These are phyloP conservation scores for Cydonia oblonga DNA, from an alignment of 331 rosid species.

Conservation along the genomic window DNA sequence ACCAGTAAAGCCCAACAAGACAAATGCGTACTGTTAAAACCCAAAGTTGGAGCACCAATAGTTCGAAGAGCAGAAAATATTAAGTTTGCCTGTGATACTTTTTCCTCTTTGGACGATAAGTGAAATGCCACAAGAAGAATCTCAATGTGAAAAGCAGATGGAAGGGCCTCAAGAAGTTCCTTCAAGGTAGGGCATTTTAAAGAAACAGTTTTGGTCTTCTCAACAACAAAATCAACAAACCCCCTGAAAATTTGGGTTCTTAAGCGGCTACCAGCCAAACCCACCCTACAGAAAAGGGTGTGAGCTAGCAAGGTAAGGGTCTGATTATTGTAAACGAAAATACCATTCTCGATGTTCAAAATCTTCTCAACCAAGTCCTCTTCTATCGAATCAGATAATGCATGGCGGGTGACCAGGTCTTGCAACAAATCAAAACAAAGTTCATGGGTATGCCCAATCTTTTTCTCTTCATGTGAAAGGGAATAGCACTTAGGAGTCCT, in stretches of 20 bases:
- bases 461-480: constrained; percentile 56
- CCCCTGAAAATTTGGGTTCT: constrained; percentile 63
- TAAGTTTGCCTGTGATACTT: constrained; percentile 45
- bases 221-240: constrained; percentile 48
- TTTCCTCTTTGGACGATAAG: constrained; percentile 70
- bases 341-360: constrained; percentile 58
- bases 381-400: constrained; percentile 69
- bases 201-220: constrained; percentile 50
- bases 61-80: constrained; percentile 51
- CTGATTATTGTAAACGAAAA: constrained; percentile 58
- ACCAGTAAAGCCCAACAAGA: constrained; percentile 89
- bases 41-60: constrained; percentile 32
- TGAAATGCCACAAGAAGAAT: constrained; percentile 95
- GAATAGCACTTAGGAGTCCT: constrained; percentile 38
- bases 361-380: constrained; percentile 74
- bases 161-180: constrained; percentile 63
- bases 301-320: constrained; percentile 71
- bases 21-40: constrained; percentile 39
- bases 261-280: constrained; percentile 59
- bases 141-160: constrained; percentile 81
- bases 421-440: constrained; percentile 71
- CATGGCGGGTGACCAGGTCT: constrained; percentile 54
- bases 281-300: constrained; percentile 63
- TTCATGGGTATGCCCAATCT: constrained; percentile 65
- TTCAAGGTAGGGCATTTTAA: constrained; percentile 44